Conservation (phyloP, 1,284 basidiomycete genomes). For the Naganishia albida region DNA sequence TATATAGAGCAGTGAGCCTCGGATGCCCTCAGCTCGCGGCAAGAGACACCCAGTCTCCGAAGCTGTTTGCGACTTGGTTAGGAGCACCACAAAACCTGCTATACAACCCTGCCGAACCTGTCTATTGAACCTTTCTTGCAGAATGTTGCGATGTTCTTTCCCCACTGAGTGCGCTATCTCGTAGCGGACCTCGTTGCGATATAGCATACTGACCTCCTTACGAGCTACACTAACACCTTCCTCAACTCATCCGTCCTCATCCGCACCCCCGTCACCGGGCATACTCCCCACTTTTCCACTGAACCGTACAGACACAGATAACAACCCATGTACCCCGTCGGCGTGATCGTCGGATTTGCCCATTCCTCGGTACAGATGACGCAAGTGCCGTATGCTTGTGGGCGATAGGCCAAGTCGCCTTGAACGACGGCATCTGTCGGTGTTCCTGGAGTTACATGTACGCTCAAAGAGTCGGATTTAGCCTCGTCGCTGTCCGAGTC, state of each 20-base stretch:
- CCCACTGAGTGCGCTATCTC: too few species aligned
- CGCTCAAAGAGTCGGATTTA: constrained; percentile 70
- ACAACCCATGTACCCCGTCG: constrained; percentile 35
- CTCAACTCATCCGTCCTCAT: constrained; percentile 27
- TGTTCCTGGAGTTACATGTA: constrained; percentile 55
- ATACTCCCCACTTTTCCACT: constrained; percentile 23
- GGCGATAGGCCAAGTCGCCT: constrained; percentile 5
- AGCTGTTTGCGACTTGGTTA: too few species aligned
- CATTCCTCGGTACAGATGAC: constrained; percentile 30
- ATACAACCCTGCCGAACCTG: too few species aligned
- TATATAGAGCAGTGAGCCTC: too few species aligned
- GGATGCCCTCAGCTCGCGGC: too few species aligned
- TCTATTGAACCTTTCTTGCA: too few species aligned
- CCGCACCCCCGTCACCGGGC: constrained; percentile 29
- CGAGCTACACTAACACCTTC: constrained; percentile 22
- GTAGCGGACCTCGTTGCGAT: too few species aligned
- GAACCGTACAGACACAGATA: constrained; percentile 30
- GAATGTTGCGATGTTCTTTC: too few species aligned
- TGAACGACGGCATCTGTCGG: background rate
- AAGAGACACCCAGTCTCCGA: too few species aligned
- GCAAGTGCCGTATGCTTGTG: constrained; percentile 29
- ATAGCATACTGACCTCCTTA: too few species aligned
- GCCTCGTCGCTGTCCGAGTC: constrained; percentile 53
- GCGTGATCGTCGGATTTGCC: constrained; percentile 54
- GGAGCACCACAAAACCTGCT: too few species aligned